Conservation (phyloP, 2,329 filamentous ascomycete species). For the Colletotrichum incanum region DNA sequence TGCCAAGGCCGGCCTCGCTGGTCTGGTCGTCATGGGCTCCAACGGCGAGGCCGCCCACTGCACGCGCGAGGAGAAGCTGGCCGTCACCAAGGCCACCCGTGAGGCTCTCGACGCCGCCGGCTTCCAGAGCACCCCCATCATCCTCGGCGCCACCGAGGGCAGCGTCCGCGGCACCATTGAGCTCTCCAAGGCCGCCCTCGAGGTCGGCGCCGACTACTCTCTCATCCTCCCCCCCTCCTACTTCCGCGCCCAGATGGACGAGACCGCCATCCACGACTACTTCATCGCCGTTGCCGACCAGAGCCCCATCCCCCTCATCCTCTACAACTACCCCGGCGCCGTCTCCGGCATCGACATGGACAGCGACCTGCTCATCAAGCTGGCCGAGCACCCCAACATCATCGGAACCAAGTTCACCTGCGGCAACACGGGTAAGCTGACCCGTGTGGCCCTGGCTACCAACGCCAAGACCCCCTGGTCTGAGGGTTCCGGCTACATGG, state of each 20-base stretch:
- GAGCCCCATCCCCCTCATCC: conserved; percentile 82
- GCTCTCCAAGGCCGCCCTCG: conserved; percentile 76
- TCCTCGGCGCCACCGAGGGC: conserved; percentile 86
- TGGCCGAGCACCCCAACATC: conserved; percentile 87
- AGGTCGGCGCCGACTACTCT: conserved; percentile 84
- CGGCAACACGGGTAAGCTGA: conserved; percentile 91
- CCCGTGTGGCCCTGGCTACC: conserved; percentile 81
- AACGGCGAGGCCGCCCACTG: conserved; percentile 93
- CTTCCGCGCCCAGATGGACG: conserved; percentile 84
- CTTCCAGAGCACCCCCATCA: conserved; percentile 82
- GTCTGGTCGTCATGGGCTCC: conserved; percentile 89
- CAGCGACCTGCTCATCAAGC: conserved; percentile 86
- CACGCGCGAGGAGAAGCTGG: conserved; percentile 81
- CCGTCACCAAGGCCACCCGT: conserved; percentile 83
- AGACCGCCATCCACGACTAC: conserved; percentile 81
- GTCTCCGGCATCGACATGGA: conserved; percentile 92
- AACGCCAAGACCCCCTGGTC: conserved; percentile 77
- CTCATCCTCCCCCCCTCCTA: conserved; percentile 87
- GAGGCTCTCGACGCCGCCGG: conserved; percentile 87
- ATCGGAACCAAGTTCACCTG: conserved; percentile 94
- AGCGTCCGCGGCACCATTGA: conserved; percentile 87
- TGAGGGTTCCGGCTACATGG: conserved; percentile 81
- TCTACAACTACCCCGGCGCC: conserved; percentile 94
- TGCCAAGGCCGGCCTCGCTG: conserved; percentile 82
- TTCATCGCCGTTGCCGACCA: conserved; percentile 82